Percentiles rank a stretch among this genome's conserved stretches.
Evolutionary conservation across 768 basidiomycete species (phyloP).

Genomic region (Kwoniella sp.): DNA sequence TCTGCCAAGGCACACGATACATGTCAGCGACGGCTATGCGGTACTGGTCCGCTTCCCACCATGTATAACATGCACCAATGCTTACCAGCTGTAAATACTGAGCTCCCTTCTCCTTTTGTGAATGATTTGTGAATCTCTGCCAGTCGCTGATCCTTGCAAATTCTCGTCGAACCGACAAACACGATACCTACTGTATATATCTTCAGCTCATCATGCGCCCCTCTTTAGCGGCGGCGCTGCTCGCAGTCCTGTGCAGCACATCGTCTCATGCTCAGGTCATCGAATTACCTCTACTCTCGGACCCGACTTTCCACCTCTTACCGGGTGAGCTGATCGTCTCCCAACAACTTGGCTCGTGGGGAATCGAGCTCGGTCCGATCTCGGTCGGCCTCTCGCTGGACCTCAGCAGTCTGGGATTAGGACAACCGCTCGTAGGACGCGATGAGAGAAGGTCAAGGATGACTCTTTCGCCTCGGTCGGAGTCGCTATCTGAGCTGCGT

Average conservation of each 20-base stretch:
- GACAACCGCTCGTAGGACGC: not conserved
- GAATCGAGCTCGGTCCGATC: conserved; percentile 25
- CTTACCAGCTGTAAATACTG: no score
- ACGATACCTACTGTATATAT: no score
- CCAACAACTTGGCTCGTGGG: conserved; percentile 28
- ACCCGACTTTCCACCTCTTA: conserved; percentile 19
- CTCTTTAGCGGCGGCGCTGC: not conserved
- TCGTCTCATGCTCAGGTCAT: conserved; percentile 12
- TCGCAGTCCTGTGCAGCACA: not conserved
- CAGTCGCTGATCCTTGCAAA: no score
- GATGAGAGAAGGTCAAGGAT: conserved; percentile 20
- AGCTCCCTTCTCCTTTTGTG: no score
- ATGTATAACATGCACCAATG: no score
- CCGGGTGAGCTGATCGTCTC: conserved; percentile 21
- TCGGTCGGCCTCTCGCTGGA: conserved; percentile 11
- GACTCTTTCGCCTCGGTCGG: not conserved
- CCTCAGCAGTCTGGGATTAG: conserved; percentile 9
- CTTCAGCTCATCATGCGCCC: not conserved
- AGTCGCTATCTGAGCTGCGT: not conserved
- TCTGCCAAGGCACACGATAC: no score
- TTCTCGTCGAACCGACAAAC: no score
- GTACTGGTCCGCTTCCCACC: no score
- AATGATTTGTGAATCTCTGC: no score
- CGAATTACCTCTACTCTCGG: conserved; percentile 12
- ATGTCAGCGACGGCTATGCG: no score